Evolutionary conservation across 495 filamentous ascomycete genomes (phyloP), one percentile per base, ranked within the genome.

Genomic region (Aspergillus incahuasiensis): DNA sequence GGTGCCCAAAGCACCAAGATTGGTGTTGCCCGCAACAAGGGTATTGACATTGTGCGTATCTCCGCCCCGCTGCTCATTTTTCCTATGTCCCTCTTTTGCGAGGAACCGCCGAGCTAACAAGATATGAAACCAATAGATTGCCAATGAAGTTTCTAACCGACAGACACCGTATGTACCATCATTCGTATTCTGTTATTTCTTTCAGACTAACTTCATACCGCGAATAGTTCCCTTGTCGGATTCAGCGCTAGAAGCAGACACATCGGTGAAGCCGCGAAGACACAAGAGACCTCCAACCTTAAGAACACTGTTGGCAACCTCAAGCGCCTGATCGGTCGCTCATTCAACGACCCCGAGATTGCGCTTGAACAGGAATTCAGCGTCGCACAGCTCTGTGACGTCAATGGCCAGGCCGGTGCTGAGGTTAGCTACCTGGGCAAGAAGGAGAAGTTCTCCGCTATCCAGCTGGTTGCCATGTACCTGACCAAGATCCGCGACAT

Each of bases 71-170:
- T 44, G 30, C 52, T 52, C 41, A 42, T 38, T 59, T 56, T 49
- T 47, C 24, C 19, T 8, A 9, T 25, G 19, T 48, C 19, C 46
- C 52, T 41, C n/a, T 28, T 21, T 12, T n/a, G n/a, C 41, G 24
- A 40, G 20, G 30, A 30, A 49, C 6, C 3, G n/a, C 39, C 20
- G 15, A 41, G 57, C 69, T 74, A 43, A 74, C 64, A 21, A 34
- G 18, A 41, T 19, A 8, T 15, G 58, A 9, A 34, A 48, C 51
- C 3, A 46, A 54, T 66, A 95, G 90, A 97, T 98, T 69, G 88
- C 92, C 75, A 98, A 98, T 79, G 94, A 99, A 75, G 94, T 97
- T 63, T 99, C 94, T 55, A 97, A 99, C 80, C 87, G 94, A 75
- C 87, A 90, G 50, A 99, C 94, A 60, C 94, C 94, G 90, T 96